Percentiles rank a stretch among this genome's conserved stretches.
Evolutionary conservation across 139 green algal species (phyloP).

Genomic region (Chlorella sp.): DNA sequence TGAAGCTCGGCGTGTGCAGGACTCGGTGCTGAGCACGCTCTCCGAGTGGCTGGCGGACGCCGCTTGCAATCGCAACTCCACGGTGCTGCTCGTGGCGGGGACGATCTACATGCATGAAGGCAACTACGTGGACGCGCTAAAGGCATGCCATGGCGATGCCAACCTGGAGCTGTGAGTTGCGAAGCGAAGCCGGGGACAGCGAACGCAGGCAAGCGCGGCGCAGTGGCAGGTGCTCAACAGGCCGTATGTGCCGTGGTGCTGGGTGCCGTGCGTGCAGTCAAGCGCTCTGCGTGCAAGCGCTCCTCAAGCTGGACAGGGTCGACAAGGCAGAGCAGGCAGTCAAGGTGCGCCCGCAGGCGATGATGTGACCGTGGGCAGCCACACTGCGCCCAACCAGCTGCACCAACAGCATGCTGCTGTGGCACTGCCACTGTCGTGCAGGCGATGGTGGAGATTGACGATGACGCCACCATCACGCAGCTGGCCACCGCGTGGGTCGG

Average conservation of each 20-base stretch:
- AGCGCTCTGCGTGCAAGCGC: constrained; percentile 75
- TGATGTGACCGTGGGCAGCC: constrained; percentile 39
- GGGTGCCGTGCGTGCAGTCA: constrained; percentile 25
- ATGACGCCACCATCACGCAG: constrained; percentile 94
- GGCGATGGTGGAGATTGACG: constrained; percentile 84
- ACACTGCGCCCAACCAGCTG: no score
- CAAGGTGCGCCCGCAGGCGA: constrained; percentile 62
- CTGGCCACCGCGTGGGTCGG: constrained; percentile 90
- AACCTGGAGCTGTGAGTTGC: constrained; percentile 1
- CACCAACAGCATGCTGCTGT: no score
- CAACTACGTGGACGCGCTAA: constrained; percentile 91
- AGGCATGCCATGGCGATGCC: constrained; percentile 60
- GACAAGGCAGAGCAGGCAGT: constrained; percentile 89
- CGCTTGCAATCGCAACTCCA: constrained; percentile 64
- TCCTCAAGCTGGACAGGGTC: constrained; percentile 84
- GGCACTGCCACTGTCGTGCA: no score
- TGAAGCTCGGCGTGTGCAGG: constrained; percentile 44
- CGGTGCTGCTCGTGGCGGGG: constrained; percentile 7
- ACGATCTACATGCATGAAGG: constrained; percentile 50
- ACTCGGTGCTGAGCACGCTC: constrained; percentile 53
- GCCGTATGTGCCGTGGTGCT: not conserved
- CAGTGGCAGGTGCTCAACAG: not conserved
- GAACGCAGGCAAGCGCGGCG: not conserved
- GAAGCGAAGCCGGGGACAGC: not conserved
- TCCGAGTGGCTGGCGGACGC: constrained; percentile 72